phyloP scores from a whole-genome alignment of 305 asterid species.

The Solanum aculeatissimum region DNA sequence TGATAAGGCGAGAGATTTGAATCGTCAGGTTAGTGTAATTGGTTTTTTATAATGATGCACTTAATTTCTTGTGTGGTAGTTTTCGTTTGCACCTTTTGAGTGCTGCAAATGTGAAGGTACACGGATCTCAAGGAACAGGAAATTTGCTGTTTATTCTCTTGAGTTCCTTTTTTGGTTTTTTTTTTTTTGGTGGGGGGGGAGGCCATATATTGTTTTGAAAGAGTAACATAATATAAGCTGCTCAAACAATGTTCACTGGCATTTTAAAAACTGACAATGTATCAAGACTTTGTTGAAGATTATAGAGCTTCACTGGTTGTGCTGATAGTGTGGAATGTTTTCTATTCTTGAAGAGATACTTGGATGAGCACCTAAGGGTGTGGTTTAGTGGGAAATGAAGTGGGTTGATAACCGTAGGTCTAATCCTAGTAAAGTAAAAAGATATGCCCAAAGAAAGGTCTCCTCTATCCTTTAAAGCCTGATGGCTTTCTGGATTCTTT shows the following conservation, averaged over 20 bases:
- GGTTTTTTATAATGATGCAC: not conserved
- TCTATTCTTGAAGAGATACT: not conserved
- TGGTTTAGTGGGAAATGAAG: not conserved
- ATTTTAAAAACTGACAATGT: not conserved
- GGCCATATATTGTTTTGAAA: not conserved
- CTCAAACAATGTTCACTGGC: not conserved
- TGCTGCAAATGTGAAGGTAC: not conserved
- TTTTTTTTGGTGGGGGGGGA: not conserved
- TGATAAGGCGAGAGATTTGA: slow-evolving; percentile 73
- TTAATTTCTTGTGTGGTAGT: not conserved
- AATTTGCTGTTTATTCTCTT: not conserved
- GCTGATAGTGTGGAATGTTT: not conserved
- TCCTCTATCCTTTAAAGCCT: no score
- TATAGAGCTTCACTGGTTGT: not conserved
- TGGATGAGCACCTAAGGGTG: not conserved
- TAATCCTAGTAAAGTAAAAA: not conserved
- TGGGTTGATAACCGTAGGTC: not conserved
- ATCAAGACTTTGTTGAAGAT: not conserved
- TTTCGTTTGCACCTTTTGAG: not conserved
- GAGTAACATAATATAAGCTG: not conserved
- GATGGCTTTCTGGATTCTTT: no score
- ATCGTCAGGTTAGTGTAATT: slow-evolving; percentile 64
- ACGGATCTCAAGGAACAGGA: not conserved
- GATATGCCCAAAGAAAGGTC: no score
- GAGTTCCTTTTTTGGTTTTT: not conserved